Base-by-base conservation (phyloP, 352 stramenopile genomes). In the Phytophthora melonis region DNA sequence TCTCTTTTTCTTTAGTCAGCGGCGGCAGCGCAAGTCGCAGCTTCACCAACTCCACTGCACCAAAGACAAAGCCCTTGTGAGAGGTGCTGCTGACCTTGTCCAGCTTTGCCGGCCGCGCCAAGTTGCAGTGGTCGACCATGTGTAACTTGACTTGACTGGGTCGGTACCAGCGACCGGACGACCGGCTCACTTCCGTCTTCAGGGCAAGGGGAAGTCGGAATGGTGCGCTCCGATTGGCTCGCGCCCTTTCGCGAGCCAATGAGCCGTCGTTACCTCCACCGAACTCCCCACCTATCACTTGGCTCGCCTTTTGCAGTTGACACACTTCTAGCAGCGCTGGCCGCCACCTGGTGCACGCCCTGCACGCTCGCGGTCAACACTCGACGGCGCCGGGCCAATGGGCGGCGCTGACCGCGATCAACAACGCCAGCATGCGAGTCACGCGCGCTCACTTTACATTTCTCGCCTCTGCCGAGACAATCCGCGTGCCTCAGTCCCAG, bases 401-500 rank as follows among this genome's bases (percentile, higher is more conserved):
- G 47, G 43, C 32, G 16, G 27, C 47, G 50, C 30, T 16, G 39
- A 27, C 11, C 27, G 32, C 70, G 70, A 73, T 61, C 58, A 69
- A 69, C 58, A 72, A 67, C 69, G 25, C 32, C 18, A 8, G 32
- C 49, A 60, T 69, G 68, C 57, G 43, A 36, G 59, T 45, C 60
- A 58, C 43, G 47, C 55, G 27, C 58, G 60, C 34, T 66, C 70
- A 77, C 70, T 77, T 70, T 70, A 59, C 59, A 74, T 74, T 70
- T 74, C 66, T 63, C 72, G 53, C 53, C 36, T 68, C 57, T 67
- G 55, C 27, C 14, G 32, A 66, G 39, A 74, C 34, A 63, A 66
- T 45, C 58, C 70, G 58, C 11, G 54, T 57, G 25, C 6, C 32
- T 43, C 16, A 60, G 45, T 49, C 21, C 50, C 32, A 36, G 25